phyloP scores from a whole-genome alignment of 768 basidiomycete species.

The Pisolithus marmoratus region DNA sequence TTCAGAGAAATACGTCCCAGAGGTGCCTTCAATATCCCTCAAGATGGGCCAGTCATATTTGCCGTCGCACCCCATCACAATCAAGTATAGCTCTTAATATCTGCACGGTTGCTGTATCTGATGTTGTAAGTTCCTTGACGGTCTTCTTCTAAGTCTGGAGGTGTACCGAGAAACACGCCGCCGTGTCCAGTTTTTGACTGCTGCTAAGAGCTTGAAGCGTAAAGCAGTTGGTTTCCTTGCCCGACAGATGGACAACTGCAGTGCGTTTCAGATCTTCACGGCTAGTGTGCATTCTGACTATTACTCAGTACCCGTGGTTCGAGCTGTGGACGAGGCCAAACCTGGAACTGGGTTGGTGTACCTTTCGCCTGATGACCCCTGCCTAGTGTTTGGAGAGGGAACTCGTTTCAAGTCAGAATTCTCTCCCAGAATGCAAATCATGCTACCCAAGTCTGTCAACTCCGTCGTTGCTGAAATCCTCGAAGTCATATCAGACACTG shows the following conservation, averaged over 20 bases:
- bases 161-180: constrained; percentile 81
- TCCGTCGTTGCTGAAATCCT: constrained; percentile 78
- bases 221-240: constrained; percentile 77
- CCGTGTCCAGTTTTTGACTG: constrained; percentile 80
- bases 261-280: constrained; percentile 38
- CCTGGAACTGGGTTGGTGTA: constrained; percentile 67
- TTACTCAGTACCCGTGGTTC: constrained; percentile 77
- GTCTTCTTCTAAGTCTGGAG: constrained; percentile 76
- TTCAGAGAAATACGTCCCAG: constrained; percentile 93
- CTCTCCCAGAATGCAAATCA: constrained; percentile 72
- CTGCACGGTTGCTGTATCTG: constrained; percentile 3
- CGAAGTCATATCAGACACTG: constrained; percentile 84
- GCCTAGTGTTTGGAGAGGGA: constrained; percentile 72
- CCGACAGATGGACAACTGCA: constrained; percentile 71
- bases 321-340: constrained; percentile 85
- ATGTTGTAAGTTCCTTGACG: constrained; percentile 77
- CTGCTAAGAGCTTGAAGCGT: constrained; percentile 83
- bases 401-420: constrained; percentile 77
- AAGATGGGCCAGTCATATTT: constrained; percentile 86
- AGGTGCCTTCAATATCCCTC: constrained; percentile 92
- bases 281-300: constrained; percentile 6
- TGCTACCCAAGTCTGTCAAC: constrained; percentile 76
- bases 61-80: constrained; percentile 92
- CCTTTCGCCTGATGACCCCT: constrained; percentile 71
- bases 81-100: constrained; percentile 44